phyloP scores from a whole-genome alignment of 495 filamentous ascomycete genomes.

The Pseudoneurospora amorphoporcata region DNA sequence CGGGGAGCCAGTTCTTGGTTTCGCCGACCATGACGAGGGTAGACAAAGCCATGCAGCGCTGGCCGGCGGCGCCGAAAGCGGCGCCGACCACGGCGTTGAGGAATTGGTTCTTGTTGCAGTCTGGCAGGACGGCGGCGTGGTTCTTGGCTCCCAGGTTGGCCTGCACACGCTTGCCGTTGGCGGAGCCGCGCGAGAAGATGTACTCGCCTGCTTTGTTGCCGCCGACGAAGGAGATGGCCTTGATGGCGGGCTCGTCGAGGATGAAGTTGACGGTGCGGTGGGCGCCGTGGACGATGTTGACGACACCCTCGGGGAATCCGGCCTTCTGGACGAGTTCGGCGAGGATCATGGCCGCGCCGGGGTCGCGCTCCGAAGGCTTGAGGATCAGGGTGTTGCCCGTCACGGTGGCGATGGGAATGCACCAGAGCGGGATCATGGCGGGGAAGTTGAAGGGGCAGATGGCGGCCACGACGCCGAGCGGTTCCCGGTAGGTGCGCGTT shows the following conservation, averaged over 20 bases:
- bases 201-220: constrained; percentile 96
- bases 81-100: constrained; percentile 90
- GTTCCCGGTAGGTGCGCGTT: constrained; percentile 85
- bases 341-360: constrained; percentile 97
- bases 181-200: constrained; percentile 85
- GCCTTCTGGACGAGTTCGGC: constrained; percentile 86
- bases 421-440: constrained; percentile 99
- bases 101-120: constrained; percentile 97
- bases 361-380: constrained; percentile 96
- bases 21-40: constrained; percentile 90
- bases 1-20: constrained; percentile 84
- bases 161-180: constrained; percentile 88
- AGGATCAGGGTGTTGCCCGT: constrained; percentile 91
- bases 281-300: constrained; percentile 90
- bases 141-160: constrained; percentile 98
- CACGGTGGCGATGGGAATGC: constrained; percentile 85
- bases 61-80: constrained; percentile 92
- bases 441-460: constrained; percentile 99
- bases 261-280: constrained; percentile 94
- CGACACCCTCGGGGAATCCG: constrained; percentile 85
- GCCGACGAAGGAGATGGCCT: constrained; percentile 96
- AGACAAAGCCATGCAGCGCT: constrained; percentile 96
- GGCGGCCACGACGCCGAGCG: constrained; percentile 86
- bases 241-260: constrained; percentile 89
- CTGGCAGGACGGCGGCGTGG: constrained; percentile 88